Evolutionary conservation across 371 early-diverging fungal genomes (phyloP), one percentile per base, ranked within the genome.

Genomic region (Basidiobolus heterosporus): DNA sequence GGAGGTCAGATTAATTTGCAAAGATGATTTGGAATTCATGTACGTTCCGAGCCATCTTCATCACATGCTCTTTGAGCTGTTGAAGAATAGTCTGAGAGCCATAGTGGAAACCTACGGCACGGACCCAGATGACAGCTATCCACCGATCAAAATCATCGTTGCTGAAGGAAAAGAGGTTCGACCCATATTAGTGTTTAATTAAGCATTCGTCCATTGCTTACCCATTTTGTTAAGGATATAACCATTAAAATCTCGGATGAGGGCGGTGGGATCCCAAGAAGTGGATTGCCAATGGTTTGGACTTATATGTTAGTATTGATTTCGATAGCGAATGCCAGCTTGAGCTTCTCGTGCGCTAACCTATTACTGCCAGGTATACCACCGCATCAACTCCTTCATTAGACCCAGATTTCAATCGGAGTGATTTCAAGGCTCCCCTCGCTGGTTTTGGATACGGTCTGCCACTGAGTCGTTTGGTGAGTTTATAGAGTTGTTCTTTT

Each of bases 401-500:
- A 45, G 91, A 91, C 42, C 88, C 87, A 2, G 82, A 78, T 15
- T 82, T 74, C 53, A 79, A 73, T 58, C 62, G 80, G 55, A 75
- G 86, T 15, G 95, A 94, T 57, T 93, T 91, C 56, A 80, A 85
- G 59, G 97, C 97, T 4, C 97, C 97, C 5, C 75, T 96, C 78
- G 97, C 97, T 18, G 97, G 97, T 16, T 93, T 91, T 63, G 97
- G 97, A 23, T 96, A 96, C 58, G 97, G 97, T 1, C 62, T 96
- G 36, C 97, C 97, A 16, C 72, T 94, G 36, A 78, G 80, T 45
- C 60, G 94, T 50, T 57, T 88, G 53, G 75, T 75, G 68, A 55
- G 63, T 42, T 46, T 23, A 18, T 38, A 40, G 4, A 20, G 17
- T 8, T 30, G n/a, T 24, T 22, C 6, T 13, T 51, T n/a, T 46